These are phyloP conservation scores for Nothophytophthora sp. DNA, from an alignment of 352 stramenopile species.

Conservation along the genomic window DNA sequence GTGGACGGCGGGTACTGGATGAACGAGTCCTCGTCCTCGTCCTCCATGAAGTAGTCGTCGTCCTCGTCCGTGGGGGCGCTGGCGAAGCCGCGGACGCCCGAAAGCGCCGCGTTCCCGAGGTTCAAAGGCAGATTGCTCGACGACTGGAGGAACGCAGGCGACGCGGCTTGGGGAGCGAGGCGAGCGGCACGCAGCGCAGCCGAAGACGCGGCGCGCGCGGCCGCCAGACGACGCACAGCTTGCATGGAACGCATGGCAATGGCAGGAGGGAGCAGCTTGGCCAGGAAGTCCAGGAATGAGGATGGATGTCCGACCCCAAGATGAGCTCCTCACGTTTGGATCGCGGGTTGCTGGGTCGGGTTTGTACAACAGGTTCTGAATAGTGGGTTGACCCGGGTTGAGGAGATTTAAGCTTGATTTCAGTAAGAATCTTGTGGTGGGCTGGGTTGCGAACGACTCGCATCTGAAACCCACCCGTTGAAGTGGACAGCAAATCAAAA, in stretches of 20 bases:
- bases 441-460: no score
- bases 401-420: no score
- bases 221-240: slow-evolving; percentile 28
- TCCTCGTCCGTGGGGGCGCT: slow-evolving; percentile 39
- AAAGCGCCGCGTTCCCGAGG: neutral
- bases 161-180: slow-evolving; percentile 5
- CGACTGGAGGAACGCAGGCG: slow-evolving; percentile 5
- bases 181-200: slow-evolving; percentile 9
- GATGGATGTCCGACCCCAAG: no score
- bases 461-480: no score
- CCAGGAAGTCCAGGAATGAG: slow-evolving; percentile 5
- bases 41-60: slow-evolving; percentile 65
- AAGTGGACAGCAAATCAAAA: no score
- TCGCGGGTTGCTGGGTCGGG: no score
- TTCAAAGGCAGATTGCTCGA: neutral
- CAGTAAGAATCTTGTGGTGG: no score
- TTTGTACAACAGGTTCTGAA: no score
- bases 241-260: slow-evolving; percentile 26
- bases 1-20: slow-evolving; percentile 75
- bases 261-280: neutral
- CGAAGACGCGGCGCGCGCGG: slow-evolving; percentile 11
- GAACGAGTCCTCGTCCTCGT: slow-evolving; percentile 73
- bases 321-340: no score
- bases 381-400: no score
- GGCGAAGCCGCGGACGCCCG: slow-evolving; percentile 39